Evolutionary conservation across 768 basidiomycete genomes (phyloP).

Genomic region (Fomitopsis serialis): DNA sequence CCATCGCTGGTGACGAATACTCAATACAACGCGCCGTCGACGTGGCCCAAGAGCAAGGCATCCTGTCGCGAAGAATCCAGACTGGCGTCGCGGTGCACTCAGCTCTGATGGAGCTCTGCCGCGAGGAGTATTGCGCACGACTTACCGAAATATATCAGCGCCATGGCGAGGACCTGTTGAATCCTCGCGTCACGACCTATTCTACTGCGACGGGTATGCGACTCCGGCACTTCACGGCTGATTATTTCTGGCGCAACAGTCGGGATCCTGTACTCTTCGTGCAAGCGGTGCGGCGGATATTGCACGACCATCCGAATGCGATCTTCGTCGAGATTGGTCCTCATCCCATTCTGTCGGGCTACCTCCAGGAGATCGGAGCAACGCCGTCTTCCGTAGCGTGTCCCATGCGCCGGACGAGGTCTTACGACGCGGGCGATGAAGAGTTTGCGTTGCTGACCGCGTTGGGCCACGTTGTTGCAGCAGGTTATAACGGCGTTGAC

Average conservation of each 20-base stretch:
- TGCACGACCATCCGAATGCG: slow-evolving; percentile 14
- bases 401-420: slow-evolving; percentile 24
- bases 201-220: slow-evolving; percentile 31
- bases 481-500: slow-evolving; percentile 28
- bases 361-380: slow-evolving; percentile 21
- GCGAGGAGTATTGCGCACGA: slow-evolving; percentile 18
- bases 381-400: slow-evolving; percentile 18
- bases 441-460: slow-evolving; percentile 16
- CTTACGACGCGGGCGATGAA: slow-evolving; percentile 16
- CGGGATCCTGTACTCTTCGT: slow-evolving; percentile 33
- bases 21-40: slow-evolving; percentile 25
- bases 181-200: slow-evolving; percentile 28
- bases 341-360: slow-evolving; percentile 34
- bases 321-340: slow-evolving; percentile 34
- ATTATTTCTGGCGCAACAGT: slow-evolving; percentile 38
- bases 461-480: slow-evolving; percentile 23
- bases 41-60: slow-evolving; percentile 20
- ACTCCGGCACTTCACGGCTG: slow-evolving; percentile 22
- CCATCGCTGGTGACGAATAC: slow-evolving; percentile 28
- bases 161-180: slow-evolving; percentile 21
- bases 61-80: slow-evolving; percentile 31
- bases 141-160: slow-evolving; percentile 31
- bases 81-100: slow-evolving; percentile 36
- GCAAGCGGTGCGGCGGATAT: slow-evolving; percentile 20
- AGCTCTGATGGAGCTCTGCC: slow-evolving; percentile 32